Evolutionary conservation across 75 land plant genomes (phyloP).

Genomic region (Selaginella tamariscina): DNA sequence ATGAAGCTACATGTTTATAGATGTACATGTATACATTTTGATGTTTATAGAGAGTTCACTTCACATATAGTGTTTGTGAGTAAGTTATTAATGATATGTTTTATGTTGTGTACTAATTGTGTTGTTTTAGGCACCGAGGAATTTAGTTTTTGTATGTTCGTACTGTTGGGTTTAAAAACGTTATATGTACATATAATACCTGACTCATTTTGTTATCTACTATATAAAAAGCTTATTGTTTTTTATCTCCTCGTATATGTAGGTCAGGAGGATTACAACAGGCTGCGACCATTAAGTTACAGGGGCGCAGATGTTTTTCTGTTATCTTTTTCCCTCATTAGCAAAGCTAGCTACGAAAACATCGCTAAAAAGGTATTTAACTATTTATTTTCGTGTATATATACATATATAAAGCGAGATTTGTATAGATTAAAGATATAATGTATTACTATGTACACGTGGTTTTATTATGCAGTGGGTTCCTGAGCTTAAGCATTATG

Average conservation of each 20-base stretch:
- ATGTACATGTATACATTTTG: no score
- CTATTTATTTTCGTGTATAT: neutral
- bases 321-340: slow-evolving; percentile 68
- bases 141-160: no score
- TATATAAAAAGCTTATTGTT: neutral
- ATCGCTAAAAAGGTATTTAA: slow-evolving; percentile 54
- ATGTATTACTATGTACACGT: no score
- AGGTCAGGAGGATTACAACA: slow-evolving; percentile 88
- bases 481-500: slow-evolving; percentile 59
- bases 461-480: slow-evolving; percentile 67
- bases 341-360: slow-evolving; percentile 80
- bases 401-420: neutral
- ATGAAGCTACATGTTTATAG: no score
- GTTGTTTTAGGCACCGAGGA: no score
- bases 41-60: no score
- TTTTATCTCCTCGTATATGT: neutral
- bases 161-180: no score
- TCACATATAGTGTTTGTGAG: no score
- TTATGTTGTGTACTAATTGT: no score
- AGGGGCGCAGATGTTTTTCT: slow-evolving; percentile 82
- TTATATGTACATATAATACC: no score
- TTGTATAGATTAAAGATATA: neutral
- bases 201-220: neutral
- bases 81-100: no score
- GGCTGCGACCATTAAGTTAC: slow-evolving; percentile 81